Conservation (phyloP, 2,329 filamentous ascomycete species). For the Pseudocercospora ulei region DNA sequence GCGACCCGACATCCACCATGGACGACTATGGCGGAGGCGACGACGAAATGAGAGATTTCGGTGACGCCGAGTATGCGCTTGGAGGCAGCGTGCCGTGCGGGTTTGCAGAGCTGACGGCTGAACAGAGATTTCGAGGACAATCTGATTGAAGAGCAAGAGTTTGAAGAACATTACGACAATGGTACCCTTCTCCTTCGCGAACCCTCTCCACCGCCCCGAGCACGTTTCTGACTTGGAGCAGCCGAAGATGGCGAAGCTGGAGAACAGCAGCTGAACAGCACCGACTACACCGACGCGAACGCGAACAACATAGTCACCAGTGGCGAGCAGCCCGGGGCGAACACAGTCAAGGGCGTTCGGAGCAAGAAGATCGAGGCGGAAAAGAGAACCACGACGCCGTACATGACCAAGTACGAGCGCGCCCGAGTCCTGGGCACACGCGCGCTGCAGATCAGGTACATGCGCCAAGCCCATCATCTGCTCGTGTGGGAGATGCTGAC, state of each 20-base stretch:
- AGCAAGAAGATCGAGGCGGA: constrained; percentile 86
- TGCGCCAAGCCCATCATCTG: neutral
- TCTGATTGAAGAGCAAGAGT: constrained; percentile 43
- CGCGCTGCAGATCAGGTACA: constrained; percentile 85
- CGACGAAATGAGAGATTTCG: constrained; percentile 33
- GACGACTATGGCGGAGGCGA: constrained; percentile 42
- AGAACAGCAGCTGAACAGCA: constrained; percentile 22
- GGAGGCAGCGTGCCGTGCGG: too few relatives aligned
- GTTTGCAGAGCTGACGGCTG: constrained; percentile 8
- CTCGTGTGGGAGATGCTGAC: constrained; percentile 9
- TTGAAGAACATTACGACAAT: constrained; percentile 45
- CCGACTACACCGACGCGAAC: constrained; percentile 30
- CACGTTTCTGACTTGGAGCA: neutral
- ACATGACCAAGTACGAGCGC: constrained; percentile 99
- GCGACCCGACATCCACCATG: constrained; percentile 30
- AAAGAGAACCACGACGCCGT: constrained; percentile 83
- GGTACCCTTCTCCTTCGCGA: too few relatives aligned
- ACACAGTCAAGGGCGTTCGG: constrained; percentile 49
- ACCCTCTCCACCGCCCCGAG: neutral
- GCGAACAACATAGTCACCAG: constrained; percentile 39
- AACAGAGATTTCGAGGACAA: constrained; percentile 34
- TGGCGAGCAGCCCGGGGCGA: constrained; percentile 40
- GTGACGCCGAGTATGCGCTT: constrained; percentile 30
- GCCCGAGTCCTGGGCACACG: constrained; percentile 87
- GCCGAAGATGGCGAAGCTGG: constrained; percentile 8